Evolutionary conservation across 345 rosid species (phyloP), one percentile per base, ranked within the genome.

Genomic region (Eucalyptus curtisii): DNA sequence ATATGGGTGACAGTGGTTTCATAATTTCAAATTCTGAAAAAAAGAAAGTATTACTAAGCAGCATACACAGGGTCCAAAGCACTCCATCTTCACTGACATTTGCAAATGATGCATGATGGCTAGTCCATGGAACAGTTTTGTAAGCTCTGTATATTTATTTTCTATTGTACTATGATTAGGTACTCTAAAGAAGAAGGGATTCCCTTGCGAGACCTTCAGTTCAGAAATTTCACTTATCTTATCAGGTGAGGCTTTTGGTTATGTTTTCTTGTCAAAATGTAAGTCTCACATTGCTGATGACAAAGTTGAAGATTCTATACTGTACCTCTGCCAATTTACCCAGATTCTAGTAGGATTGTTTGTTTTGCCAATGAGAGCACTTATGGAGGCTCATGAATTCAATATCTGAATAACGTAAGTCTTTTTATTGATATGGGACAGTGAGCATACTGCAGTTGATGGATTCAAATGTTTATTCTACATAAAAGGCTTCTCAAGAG

Each of bases 161-260:
- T 49, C 13, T 85, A 15, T 85, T 48, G 55, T 47, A 76, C 47
- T 40, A 20, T n/a, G n/a, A n/a, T 52, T 93, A 98, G 99, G 90
- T 98, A 98, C 89, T 96, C 99, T 61, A 98, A 98, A 93, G 99
- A 97, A 95, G 99, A 98, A 93, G 93, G 91, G 88, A 95, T 97
- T 90, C 88, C 86, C 40, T 85, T 92, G 87, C 89, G 92, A 87
- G 99, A 95, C 92, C 91, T 93, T 76, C 82, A 49, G 45, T 82
- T 49, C 88, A 92, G 94, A 90, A 97, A 97, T 92, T 95, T 96
- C 92, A 95, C 99, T 3, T 96, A 94, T 93, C 96, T 97, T 59
- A 89, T 97, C 76, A 98, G 95, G 99, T 97, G 88, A 92, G 94
- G 88, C 85, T 57, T 49, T 40, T 48, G 22, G 17, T 57, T 64